A percentile compares a stretch with the other conserved stretches of the same genome.
phyloP scores from a whole-genome alignment of 2,329 filamentous ascomycete species.

The Colletotrichum abscissum region DNA sequence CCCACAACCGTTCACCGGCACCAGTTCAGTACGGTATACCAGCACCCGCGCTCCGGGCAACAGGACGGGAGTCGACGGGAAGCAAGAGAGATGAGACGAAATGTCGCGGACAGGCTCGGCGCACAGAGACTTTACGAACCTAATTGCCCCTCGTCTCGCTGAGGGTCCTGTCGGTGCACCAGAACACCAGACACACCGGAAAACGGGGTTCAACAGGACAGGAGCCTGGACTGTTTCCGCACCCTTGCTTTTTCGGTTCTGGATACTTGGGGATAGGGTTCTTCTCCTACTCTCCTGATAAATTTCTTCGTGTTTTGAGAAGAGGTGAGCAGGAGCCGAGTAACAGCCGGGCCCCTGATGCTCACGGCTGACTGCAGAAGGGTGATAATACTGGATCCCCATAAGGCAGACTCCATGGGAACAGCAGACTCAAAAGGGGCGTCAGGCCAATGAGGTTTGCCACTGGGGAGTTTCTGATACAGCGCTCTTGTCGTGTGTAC shows the following conservation, averaged over 20 bases:
- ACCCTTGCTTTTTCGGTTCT: background rate
- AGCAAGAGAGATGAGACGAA: constrained; percentile 31
- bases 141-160: constrained; percentile 17
- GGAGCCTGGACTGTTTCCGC: background rate
- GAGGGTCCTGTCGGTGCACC: background rate
- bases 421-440: constrained; percentile 9
- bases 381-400: constrained; percentile 18
- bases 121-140: constrained; percentile 30
- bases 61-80: constrained; percentile 24
- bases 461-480: constrained; percentile 22
- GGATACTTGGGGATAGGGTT: background rate
- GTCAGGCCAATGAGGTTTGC: constrained; percentile 20
- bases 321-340: background rate
- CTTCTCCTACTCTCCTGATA: background rate
- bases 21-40: background rate
- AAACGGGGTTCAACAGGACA: background rate
- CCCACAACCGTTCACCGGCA: constrained; percentile 7
- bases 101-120: constrained; percentile 24
- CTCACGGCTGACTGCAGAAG: constrained; percentile 5
- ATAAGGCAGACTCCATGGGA: constrained; percentile 18
- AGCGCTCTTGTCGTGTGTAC: background rate
- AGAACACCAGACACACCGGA: background rate
- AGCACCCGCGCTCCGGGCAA: constrained; percentile 3
- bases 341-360: constrained; percentile 7
- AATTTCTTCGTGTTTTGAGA: background rate